Conservation (phyloP, 1,284 basidiomycete species). For the Sphaerobolus stellatus region DNA sequence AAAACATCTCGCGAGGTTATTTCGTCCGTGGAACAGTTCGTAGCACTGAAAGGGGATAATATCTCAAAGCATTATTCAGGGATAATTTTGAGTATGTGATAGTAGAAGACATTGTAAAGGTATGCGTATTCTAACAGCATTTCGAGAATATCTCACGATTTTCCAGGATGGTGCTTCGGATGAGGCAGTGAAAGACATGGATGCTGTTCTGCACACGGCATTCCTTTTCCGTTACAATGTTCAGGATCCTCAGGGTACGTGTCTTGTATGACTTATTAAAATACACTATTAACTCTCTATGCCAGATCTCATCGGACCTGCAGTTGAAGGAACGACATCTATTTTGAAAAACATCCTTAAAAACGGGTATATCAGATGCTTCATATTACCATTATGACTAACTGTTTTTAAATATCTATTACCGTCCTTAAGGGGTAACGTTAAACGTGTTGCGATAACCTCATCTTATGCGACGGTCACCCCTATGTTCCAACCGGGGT, state of each 20-base stretch:
- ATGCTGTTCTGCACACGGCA: slow-evolving; percentile 59
- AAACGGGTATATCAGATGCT: slow-evolving; percentile 39
- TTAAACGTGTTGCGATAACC: slow-evolving; percentile 70
- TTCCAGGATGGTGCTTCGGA: slow-evolving; percentile 65
- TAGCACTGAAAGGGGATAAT: slow-evolving; percentile 47
- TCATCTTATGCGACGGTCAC: slow-evolving; percentile 53
- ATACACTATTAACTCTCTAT: too few relatives aligned
- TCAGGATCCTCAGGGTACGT: slow-evolving; percentile 39
- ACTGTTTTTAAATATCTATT: slow-evolving; percentile 31
- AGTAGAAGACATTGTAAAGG: slow-evolving; percentile 46
- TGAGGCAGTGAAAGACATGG: slow-evolving; percentile 65
- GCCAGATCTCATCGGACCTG: slow-evolving; percentile 64
- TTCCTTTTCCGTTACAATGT: slow-evolving; percentile 45
- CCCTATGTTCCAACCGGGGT: slow-evolving; percentile 35
- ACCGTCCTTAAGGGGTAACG: slow-evolving; percentile 31
- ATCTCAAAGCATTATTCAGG: slow-evolving; percentile 43
- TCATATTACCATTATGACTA: too few relatives aligned
- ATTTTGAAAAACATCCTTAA: slow-evolving; percentile 55
- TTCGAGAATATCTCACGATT: neutral
- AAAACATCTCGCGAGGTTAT: slow-evolving; percentile 41
- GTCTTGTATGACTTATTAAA: neutral
- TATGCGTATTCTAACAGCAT: slow-evolving; percentile 19
- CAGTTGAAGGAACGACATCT: slow-evolving; percentile 60
- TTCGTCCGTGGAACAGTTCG: slow-evolving; percentile 60
- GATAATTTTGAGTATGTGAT: slow-evolving; percentile 42